Evolutionary conservation across 225 moss, liverwort and hornwort genomes (phyloP).

Genomic region (Anthoceros angustus): DNA sequence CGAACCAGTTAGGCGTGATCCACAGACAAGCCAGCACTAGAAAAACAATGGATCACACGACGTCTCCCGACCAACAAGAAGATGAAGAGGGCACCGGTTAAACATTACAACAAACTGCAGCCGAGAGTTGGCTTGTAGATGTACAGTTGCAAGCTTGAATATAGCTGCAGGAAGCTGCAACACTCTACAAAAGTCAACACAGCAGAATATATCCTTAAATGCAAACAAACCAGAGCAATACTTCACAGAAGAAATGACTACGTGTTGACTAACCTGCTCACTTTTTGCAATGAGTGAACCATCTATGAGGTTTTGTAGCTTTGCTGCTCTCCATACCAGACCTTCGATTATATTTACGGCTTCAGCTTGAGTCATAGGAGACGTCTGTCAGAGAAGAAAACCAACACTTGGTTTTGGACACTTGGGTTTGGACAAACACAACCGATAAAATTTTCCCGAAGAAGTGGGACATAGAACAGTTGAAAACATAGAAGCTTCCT

Average conservation of each 20-base stretch:
- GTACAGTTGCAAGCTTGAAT: slow-evolving; percentile 86
- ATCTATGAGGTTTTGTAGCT: slow-evolving; percentile 57
- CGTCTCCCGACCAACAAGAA: slow-evolving; percentile 7
- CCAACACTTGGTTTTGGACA: not conserved
- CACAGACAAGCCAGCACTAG: not conserved
- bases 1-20: not conserved
- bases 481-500: not conserved
- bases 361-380: slow-evolving; percentile 60
- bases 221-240: not conserved
- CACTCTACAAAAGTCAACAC: not conserved
- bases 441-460: not conserved
- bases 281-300: slow-evolving; percentile 80
- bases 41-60: not conserved
- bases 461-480: not conserved
- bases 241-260: too few species aligned
- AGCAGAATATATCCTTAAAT: not conserved
- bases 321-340: slow-evolving; percentile 92
- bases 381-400: slow-evolving; percentile 31
- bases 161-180: slow-evolving; percentile 95
- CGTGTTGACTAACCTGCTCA: slow-evolving; percentile 42
- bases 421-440: too few species aligned
- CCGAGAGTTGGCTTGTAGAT: slow-evolving; percentile 59
- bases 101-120: slow-evolving; percentile 79
- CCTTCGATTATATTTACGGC: slow-evolving; percentile 74
- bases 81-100: slow-evolving; percentile 3